Percentiles rank a stretch among this genome's conserved stretches.
These are phyloP conservation scores for Calocybe cyanea DNA, from an alignment of 768 basidiomycete species.

Conservation along the genomic window DNA sequence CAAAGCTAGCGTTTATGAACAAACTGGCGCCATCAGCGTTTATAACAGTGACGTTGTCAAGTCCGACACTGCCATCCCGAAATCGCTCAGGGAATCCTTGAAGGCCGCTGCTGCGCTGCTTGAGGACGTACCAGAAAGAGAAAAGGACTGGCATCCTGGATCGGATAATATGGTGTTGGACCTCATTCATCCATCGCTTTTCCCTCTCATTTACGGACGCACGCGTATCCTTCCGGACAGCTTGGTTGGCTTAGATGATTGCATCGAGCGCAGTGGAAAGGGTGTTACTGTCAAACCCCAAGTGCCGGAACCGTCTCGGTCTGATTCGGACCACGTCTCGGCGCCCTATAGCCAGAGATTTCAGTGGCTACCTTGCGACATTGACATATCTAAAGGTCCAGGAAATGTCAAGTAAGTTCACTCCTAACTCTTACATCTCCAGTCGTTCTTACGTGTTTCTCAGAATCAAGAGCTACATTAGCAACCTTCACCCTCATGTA, in stretches of 20 bases:
- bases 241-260: constrained; percentile 13
- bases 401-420: constrained; percentile 17
- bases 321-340: neutral
- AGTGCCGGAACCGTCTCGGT: neutral
- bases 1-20: constrained; percentile 11
- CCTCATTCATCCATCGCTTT: constrained; percentile 39
- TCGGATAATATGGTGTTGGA: constrained; percentile 37
- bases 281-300: constrained; percentile 7
- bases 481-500: constrained; percentile 33
- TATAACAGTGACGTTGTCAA: constrained; percentile 19
- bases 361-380: constrained; percentile 26
- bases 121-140: constrained; percentile 26
- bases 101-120: constrained; percentile 20
- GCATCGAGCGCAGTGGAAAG: constrained; percentile 12
- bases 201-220: constrained; percentile 29
- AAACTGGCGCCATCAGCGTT: constrained; percentile 9
- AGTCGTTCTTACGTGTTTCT: neutral
- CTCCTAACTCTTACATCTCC: neutral
- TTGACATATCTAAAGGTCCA: constrained; percentile 19
- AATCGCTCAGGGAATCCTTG: constrained; percentile 14
- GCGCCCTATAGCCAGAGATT: constrained; percentile 2
- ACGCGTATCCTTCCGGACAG: constrained; percentile 13
- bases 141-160: constrained; percentile 40
- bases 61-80: constrained; percentile 24
- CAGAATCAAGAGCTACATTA: constrained; percentile 39